Evolutionary conservation across 768 basidiomycete genomes (phyloP).

Genomic region (Sistotremastrum suecicum): DNA sequence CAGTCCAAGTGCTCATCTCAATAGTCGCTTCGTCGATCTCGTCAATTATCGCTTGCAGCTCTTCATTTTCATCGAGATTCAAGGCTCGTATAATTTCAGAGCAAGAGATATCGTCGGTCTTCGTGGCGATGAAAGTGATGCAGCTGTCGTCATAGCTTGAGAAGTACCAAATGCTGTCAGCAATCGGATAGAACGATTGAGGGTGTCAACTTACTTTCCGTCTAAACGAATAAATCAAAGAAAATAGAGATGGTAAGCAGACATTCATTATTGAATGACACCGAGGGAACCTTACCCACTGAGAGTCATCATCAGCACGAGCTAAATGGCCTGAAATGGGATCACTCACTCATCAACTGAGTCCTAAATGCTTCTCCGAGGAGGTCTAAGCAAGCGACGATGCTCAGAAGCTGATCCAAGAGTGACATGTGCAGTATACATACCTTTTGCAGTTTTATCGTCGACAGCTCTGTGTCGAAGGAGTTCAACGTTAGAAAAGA

Average conservation of each 20-base stretch:
- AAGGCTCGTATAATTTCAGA: slow-evolving; percentile 40
- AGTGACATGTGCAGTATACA: neutral
- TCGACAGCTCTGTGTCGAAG: slow-evolving; percentile 33
- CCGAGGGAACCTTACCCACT: slow-evolving; percentile 27
- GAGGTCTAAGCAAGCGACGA: slow-evolving; percentile 24
- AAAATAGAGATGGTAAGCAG: neutral
- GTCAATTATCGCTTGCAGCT: slow-evolving; percentile 34
- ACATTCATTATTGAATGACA: neutral
- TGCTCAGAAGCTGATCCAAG: neutral
- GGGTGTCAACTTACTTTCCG: slow-evolving; percentile 32
- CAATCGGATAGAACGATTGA: neutral
- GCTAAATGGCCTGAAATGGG: neutral
- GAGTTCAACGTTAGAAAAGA: too few species aligned
- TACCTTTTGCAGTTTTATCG: slow-evolving; percentile 48
- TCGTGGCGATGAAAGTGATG: slow-evolving; percentile 52
- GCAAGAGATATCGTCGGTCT: slow-evolving; percentile 51
- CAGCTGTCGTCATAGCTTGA: slow-evolving; percentile 40
- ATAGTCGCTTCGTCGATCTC: slow-evolving; percentile 23
- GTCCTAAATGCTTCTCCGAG: slow-evolving; percentile 50
- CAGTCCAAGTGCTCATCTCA: slow-evolving; percentile 26
- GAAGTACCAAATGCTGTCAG: slow-evolving; percentile 1
- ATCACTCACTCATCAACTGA: slow-evolving; percentile 41
- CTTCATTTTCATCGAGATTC: slow-evolving; percentile 35
- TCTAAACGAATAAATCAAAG: slow-evolving; percentile 19
- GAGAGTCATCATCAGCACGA: slow-evolving; percentile 2